Evolutionary conservation across 257 asterid species (phyloP).

Genomic region (Solanum corneliomulleri): DNA sequence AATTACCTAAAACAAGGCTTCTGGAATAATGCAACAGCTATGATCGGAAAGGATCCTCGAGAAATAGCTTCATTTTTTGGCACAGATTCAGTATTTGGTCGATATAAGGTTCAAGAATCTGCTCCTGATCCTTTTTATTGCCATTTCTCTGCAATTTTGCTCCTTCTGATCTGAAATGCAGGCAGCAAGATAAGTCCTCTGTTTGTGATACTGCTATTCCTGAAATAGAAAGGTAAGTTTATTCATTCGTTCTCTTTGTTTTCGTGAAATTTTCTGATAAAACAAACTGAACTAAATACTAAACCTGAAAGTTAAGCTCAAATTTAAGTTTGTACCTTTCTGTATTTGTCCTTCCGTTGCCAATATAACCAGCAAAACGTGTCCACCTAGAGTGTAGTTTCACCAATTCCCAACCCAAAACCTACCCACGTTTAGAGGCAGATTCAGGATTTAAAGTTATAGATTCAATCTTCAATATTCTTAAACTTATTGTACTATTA

Average conservation of each 20-base stretch:
- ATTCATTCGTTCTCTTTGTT: background rate
- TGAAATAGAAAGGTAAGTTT: constrained; percentile 28
- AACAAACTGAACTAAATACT: background rate
- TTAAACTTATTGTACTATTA: background rate
- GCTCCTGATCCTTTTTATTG: constrained; percentile 43
- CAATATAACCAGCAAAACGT: background rate
- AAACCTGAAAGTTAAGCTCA: background rate
- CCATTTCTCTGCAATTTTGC: constrained; percentile 39
- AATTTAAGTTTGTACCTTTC: background rate
- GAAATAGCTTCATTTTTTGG: constrained; percentile 40
- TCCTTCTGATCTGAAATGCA: constrained; percentile 14
- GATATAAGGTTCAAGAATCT: constrained; percentile 21
- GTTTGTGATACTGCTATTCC: constrained; percentile 3
- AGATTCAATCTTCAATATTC: background rate
- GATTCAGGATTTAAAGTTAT: background rate
- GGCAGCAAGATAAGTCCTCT: constrained; percentile 6
- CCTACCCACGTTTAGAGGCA: background rate
- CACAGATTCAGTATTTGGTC: constrained; percentile 14
- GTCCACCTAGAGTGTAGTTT: background rate
- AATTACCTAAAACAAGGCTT: constrained; percentile 43
- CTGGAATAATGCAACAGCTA: constrained; percentile 39
- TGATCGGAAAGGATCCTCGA: constrained; percentile 35
- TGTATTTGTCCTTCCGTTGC: background rate
- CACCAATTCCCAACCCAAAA: background rate
- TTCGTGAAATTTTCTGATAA: background rate